A percentile compares a stretch with the other conserved stretches of the same genome.
Evolutionary conservation across 495 filamentous ascomycete species (phyloP).

Genomic region (Podospora tetraspora): DNA sequence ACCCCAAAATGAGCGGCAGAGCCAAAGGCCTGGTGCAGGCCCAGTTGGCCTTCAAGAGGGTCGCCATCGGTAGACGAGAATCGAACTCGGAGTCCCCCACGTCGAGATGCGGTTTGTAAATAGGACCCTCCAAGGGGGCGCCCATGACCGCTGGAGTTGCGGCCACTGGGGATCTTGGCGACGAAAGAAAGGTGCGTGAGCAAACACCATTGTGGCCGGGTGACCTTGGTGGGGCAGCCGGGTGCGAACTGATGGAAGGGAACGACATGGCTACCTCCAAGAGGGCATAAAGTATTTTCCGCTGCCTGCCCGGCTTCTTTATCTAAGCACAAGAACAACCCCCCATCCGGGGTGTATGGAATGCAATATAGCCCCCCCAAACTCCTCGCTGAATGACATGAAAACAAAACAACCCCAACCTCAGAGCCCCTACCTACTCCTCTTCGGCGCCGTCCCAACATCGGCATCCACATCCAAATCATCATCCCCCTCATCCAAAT

Average conservation of each 20-base stretch:
- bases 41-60: neutral
- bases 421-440: slow-evolving; percentile 6
- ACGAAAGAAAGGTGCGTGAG: too few relatives aligned
- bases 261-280: neutral
- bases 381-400: slow-evolving; percentile 6
- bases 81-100: too few relatives aligned
- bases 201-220: too few relatives aligned
- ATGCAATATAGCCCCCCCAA: neutral
- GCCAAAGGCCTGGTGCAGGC: neutral
- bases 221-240: neutral
- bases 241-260: neutral
- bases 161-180: too few relatives aligned
- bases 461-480: slow-evolving; percentile 30
- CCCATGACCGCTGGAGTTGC: too few relatives aligned
- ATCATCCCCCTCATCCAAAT: slow-evolving; percentile 34
- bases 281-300: neutral
- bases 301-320: neutral
- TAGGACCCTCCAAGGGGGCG: too few relatives aligned
- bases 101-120: too few relatives aligned
- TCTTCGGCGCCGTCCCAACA: slow-evolving; percentile 21
- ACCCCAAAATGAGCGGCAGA: neutral
- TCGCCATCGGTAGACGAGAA: neutral
- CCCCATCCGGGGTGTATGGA: neutral
- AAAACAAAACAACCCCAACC: neutral
- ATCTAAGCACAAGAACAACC: neutral